These are phyloP conservation scores for Xylaria palmicola DNA, from an alignment of 495 filamentous ascomycete species.

Conservation along the genomic window DNA sequence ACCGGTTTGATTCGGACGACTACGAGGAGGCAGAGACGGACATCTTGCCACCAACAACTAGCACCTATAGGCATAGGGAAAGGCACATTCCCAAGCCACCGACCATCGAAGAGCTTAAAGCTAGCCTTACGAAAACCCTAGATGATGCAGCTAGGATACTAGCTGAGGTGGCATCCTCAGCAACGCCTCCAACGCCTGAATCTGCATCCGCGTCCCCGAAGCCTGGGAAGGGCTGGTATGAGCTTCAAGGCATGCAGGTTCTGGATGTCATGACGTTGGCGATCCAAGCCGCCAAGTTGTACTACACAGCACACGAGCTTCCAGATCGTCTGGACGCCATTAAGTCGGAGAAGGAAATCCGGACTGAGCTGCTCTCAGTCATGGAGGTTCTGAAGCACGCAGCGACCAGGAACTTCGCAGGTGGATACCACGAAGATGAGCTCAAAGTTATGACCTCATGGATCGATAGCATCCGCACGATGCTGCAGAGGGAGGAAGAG, in stretches of 20 bases:
- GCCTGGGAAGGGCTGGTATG: constrained; percentile 63
- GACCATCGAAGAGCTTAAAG: constrained; percentile 70
- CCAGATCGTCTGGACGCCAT: constrained; percentile 81
- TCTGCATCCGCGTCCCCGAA: constrained; percentile 33
- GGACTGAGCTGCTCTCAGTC: constrained; percentile 75
- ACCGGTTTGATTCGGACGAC: constrained; percentile 57
- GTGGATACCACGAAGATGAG: constrained; percentile 76
- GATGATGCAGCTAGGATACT: constrained; percentile 64
- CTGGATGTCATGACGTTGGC: constrained; percentile 90
- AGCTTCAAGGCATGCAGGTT: constrained; percentile 87
- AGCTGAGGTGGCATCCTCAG: constrained; percentile 39
- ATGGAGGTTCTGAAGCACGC: constrained; percentile 89
- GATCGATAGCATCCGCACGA: constrained; percentile 71
- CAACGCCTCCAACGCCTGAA: constrained; percentile 27
- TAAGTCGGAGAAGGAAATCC: constrained; percentile 77
- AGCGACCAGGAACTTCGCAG: constrained; percentile 83
- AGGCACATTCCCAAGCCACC: constrained; percentile 87
- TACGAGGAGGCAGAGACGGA: constrained; percentile 60
- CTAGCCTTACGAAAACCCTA: constrained; percentile 69
- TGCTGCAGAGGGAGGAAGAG: constrained; percentile 71
- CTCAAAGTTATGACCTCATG: constrained; percentile 67
- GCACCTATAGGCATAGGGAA: constrained; percentile 88
- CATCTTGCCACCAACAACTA: constrained; percentile 93
- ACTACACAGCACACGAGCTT: constrained; percentile 84
- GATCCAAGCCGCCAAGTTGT: constrained; percentile 90